Base-by-base conservation (phyloP, 176 grass and related monocot species). In the Oryza meyeriana region DNA sequence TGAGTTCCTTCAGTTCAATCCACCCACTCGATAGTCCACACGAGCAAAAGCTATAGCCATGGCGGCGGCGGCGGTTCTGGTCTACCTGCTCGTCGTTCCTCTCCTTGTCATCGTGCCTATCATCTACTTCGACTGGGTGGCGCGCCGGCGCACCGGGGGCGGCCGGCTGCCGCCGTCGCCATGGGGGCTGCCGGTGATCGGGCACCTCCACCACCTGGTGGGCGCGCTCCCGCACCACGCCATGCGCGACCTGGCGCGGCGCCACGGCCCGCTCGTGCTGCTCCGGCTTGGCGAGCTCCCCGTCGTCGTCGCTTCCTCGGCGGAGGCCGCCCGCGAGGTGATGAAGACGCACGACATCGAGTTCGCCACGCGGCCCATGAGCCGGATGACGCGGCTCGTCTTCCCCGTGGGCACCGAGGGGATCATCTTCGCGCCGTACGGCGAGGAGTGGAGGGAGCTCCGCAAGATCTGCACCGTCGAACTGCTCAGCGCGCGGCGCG, bases 361-460 rank as follows among this genome's bases (percentile, higher is more conserved):
- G 45, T 91, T 91, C 44, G 70, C 89, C 14, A 41, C 35, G 36
- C 80, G 92, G 25, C 84, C 89, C 26, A 47, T 77, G 55, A 69
- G 71, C 40, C 16, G 82, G 25, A 87, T 81, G 22, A 48, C 58
- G 6, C 13, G 84, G 35, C 35, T 36, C 14, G 73, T 61, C 11
- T 12, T 85, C 13, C 34, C 39, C 30, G 71, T 34, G 72, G 77
- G 35, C 47, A 78, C 59, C 70, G n/a, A 38, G 13, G 92, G 86
- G 75, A 86, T 94, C 25, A 30, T 68, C 73, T 90, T 88, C 52
- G 72, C 91, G 2, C 88, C 88, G 9, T 89, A 91, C 75, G 80
- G 92, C 0, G 75, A 81, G 0, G 74, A 89, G 58, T 94, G 92
- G 92, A 72, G 84, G 25, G 86, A 91, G 47, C 42, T 87, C 20